These are phyloP conservation scores for Westerdykella sp. DNA, from an alignment of 2,329 filamentous ascomycete species.

Conservation along the genomic window DNA sequence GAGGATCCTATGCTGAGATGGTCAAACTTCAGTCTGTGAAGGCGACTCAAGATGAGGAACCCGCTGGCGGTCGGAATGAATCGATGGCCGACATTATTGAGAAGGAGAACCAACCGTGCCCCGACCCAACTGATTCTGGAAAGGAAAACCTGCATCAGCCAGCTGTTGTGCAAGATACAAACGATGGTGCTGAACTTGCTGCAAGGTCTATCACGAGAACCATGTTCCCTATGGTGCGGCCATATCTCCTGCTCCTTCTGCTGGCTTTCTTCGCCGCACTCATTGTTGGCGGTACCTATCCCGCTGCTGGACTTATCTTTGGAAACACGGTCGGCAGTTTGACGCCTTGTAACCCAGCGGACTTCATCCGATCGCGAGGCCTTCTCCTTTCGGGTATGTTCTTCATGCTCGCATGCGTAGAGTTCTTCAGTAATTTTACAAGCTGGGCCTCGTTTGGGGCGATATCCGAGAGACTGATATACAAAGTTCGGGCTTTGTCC, in stretches of 20 bases:
- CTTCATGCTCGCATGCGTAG: conserved; percentile 55
- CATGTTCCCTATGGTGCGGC: conserved; percentile 39
- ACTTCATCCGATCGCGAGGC: conserved; percentile 46
- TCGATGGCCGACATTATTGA: conserved; percentile 15
- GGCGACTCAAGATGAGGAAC: conserved; percentile 34
- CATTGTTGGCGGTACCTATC: conserved; percentile 53
- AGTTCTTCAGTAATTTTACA: conserved; percentile 56
- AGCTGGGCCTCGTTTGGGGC: conserved; percentile 55
- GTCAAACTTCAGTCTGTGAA: conserved; percentile 43
- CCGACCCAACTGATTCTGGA: conserved; percentile 5
- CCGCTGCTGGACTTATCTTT: conserved; percentile 54
- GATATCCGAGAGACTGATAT: conserved; percentile 59
- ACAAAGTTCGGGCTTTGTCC: conserved; percentile 56
- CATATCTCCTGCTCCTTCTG: conserved; percentile 41
- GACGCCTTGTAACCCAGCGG: conserved; percentile 47
- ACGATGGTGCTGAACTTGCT: conserved; percentile 12
- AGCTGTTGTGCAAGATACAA: conserved; percentile 5
- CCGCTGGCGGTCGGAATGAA: conserved; percentile 17
- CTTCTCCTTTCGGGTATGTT: conserved; percentile 53
- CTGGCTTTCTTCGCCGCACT: conserved; percentile 47
- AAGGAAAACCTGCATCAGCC: conserved; percentile 4
- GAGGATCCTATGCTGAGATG: conserved; percentile 44
- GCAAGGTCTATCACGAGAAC: conserved; percentile 23
- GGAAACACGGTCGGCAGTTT: conserved; percentile 55
- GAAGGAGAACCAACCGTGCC: conserved; percentile 11